A percentile compares a stretch with the other conserved stretches of the same genome.
These are phyloP conservation scores for Aphanomyces invadans DNA, from an alignment of 352 stramenopile species.

Conservation along the genomic window DNA sequence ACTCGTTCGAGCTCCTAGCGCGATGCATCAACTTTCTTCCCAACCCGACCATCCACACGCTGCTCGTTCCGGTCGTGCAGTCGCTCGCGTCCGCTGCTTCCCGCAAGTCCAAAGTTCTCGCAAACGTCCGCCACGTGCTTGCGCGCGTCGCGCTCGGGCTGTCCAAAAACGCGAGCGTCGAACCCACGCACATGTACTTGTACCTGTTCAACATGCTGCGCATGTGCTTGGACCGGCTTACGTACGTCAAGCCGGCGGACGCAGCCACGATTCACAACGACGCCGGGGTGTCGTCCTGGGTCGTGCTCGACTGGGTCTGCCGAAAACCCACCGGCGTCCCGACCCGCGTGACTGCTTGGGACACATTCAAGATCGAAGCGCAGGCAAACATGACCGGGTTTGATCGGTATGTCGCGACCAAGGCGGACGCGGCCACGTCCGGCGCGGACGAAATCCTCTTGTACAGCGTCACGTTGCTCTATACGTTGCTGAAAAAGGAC, in stretches of 20 bases:
- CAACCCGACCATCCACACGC: slow-evolving; percentile 60
- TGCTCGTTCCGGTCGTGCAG: slow-evolving; percentile 64
- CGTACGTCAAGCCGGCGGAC: slow-evolving; percentile 13
- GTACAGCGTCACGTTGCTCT: slow-evolving; percentile 73
- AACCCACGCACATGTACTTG: slow-evolving; percentile 77
- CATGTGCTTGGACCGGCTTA: slow-evolving; percentile 52
- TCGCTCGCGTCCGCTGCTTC: slow-evolving; percentile 63
- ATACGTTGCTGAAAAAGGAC: slow-evolving; percentile 47
- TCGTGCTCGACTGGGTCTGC: slow-evolving; percentile 32
- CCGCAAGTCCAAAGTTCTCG: slow-evolving; percentile 36
- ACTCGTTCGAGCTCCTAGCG: slow-evolving; percentile 73
- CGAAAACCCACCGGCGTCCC: slow-evolving; percentile 52
- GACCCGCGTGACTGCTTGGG: slow-evolving; percentile 40
- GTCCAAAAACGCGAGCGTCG: slow-evolving; percentile 73
- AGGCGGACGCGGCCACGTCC: slow-evolving; percentile 32
- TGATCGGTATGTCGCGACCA: slow-evolving; percentile 59
- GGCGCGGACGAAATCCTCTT: slow-evolving; percentile 74
- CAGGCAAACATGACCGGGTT: slow-evolving; percentile 74
- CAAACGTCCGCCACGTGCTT: slow-evolving; percentile 65
- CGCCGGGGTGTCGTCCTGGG: slow-evolving; percentile 42
- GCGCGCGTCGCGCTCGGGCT: slow-evolving; percentile 70
- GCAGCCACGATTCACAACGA: not conserved
- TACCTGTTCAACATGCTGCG: slow-evolving; percentile 81
- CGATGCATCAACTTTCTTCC: slow-evolving; percentile 81
- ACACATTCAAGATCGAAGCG: slow-evolving; percentile 47